These are phyloP conservation scores for Blumeria hordei DNA, from an alignment of 2,329 filamentous ascomycete genomes.

Conservation along the genomic window DNA sequence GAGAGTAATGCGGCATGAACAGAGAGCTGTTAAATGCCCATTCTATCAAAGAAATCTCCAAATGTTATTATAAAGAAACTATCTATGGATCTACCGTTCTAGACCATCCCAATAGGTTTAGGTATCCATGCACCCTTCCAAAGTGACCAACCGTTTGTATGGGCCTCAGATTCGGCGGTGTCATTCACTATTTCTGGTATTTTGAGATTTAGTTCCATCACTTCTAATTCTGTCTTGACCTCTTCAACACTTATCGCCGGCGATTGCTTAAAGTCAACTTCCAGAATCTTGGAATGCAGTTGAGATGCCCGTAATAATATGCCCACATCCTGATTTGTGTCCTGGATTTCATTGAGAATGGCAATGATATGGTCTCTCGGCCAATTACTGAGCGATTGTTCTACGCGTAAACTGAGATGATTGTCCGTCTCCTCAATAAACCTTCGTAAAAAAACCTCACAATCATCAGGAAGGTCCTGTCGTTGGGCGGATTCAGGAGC, in stretches of 20 bases:
- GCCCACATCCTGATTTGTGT: slow-evolving; percentile 4
- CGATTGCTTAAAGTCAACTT: neutral
- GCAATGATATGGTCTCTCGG: slow-evolving; percentile 5
- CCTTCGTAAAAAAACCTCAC: slow-evolving; percentile 7
- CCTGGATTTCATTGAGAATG: slow-evolving; percentile 5
- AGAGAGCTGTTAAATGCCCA: too few species aligned
- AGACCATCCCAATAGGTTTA: slow-evolving; percentile 32
- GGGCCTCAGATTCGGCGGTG: slow-evolving; percentile 2
- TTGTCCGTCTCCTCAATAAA: slow-evolving; percentile 10
- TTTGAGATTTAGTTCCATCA: slow-evolving; percentile 8
- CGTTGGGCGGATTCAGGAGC: neutral
- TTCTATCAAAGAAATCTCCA: too few species aligned
- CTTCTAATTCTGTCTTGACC: slow-evolving; percentile 7
- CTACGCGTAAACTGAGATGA: slow-evolving; percentile 4
- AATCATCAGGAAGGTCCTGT: slow-evolving; percentile 5
- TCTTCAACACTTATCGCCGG: slow-evolving; percentile 4
- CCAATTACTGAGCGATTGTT: slow-evolving; percentile 4
- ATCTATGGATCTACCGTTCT: slow-evolving; percentile 3
- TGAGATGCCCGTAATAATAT: slow-evolving; percentile 13
- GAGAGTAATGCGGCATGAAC: too few species aligned
- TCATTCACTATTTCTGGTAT: slow-evolving; percentile 4
- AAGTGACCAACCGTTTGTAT: slow-evolving; percentile 21
- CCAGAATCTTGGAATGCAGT: slow-evolving; percentile 20
- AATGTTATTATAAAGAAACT: too few species aligned
- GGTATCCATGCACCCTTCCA: slow-evolving; percentile 29